phyloP scores from a whole-genome alignment of 345 rosid genomes.

The Murraya paniculata region DNA sequence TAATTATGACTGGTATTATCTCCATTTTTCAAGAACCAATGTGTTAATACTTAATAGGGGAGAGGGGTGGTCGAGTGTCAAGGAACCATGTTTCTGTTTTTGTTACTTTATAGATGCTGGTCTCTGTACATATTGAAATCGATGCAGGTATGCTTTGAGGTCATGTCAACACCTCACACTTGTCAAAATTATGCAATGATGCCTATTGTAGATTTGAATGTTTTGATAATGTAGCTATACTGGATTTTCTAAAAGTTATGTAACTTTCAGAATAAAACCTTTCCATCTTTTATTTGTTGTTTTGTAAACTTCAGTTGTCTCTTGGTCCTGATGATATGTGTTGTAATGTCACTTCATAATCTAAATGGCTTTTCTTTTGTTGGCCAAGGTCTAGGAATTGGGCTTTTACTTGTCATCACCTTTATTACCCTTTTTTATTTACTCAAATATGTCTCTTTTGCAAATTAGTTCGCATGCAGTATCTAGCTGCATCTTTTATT shows the following conservation, averaged over 20 bases:
- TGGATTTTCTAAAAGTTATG: background rate
- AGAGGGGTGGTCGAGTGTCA: background rate
- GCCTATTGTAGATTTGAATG: background rate
- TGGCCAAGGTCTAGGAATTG: background rate
- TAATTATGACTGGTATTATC: background rate
- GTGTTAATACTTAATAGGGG: no score
- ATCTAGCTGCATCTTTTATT: background rate
- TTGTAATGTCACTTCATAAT: background rate
- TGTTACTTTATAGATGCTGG: background rate
- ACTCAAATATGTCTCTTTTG: background rate
- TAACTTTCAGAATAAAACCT: background rate
- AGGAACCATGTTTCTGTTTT: background rate
- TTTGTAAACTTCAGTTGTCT: background rate
- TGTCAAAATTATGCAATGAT: background rate
- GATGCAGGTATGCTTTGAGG: background rate
- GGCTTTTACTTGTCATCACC: background rate
- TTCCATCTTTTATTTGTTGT: background rate
- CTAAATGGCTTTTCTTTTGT: background rate
- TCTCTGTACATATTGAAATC: background rate
- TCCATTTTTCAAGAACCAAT: no score
- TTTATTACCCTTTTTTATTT: background rate
- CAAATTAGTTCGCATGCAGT: background rate
- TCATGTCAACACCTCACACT: background rate
- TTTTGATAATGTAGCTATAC: background rate
- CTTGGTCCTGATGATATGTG: background rate